A percentile compares a stretch with the other conserved stretches of the same genome.
phyloP scores from a whole-genome alignment of 1,139 yeast species.

The Suhomyces kunorum region DNA sequence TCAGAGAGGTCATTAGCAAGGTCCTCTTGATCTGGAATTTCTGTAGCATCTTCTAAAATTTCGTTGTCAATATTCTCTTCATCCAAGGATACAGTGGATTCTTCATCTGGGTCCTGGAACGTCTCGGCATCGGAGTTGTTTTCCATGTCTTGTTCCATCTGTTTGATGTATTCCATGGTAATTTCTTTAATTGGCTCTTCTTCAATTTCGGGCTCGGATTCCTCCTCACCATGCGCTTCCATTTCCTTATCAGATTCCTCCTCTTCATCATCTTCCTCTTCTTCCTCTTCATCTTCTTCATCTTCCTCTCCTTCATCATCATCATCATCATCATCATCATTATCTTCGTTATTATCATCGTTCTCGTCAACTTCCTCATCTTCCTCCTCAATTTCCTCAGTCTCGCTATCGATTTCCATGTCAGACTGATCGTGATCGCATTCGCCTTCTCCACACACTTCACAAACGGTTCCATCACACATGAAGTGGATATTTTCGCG shows the following conservation, averaged over 20 bases:
- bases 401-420: conserved; percentile 25
- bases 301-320: conserved; percentile 9
- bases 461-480: conserved; percentile 70
- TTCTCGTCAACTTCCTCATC: conserved; percentile 19
- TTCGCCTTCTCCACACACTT: conserved; percentile 65
- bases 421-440: conserved; percentile 51
- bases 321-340: conserved; percentile 6
- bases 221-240: conserved; percentile 7
- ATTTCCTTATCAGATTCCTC: not conserved
- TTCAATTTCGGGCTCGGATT: conserved; percentile 4
- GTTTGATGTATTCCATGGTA: conserved; percentile 38
- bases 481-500: conserved; percentile 75
- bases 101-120: conserved; percentile 29
- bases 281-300: conserved; percentile 9
- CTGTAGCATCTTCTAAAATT: conserved; percentile 2
- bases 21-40: conserved; percentile 22
- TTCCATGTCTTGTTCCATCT: conserved; percentile 34
- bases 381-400: conserved; percentile 23
- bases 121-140: conserved; percentile 30
- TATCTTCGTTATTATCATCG: conserved; percentile 12
- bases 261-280: conserved; percentile 7
- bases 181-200: conserved; percentile 27
- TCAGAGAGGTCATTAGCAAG: conserved; percentile 36
- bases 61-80: conserved; percentile 18
- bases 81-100: conserved; percentile 26